Conservation (phyloP, 257 asterid genomes). For the Solanum lignicaule region DNA sequence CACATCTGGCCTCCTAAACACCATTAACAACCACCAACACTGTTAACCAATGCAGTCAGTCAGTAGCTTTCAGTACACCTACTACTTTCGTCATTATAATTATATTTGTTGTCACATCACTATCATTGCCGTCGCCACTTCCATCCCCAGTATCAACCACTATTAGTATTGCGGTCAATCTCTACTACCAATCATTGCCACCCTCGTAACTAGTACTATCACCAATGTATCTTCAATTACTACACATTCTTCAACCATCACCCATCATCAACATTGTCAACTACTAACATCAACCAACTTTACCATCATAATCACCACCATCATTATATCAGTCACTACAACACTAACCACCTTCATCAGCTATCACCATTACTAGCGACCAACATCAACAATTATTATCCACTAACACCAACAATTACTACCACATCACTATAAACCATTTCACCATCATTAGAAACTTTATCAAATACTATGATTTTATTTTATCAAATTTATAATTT, state of each 20-base stretch:
- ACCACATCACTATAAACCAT: too few relatives aligned
- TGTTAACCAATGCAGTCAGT: accelerated
- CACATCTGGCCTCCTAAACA: not conserved
- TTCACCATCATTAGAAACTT: too few relatives aligned
- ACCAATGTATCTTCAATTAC: not conserved
- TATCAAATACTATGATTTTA: not conserved
- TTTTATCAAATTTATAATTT: too few relatives aligned
- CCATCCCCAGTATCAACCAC: not conserved
- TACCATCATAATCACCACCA: accelerated
- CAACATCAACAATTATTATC: too few relatives aligned
- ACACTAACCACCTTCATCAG: not conserved
- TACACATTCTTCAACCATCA: not conserved
- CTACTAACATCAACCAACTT: not conserved
- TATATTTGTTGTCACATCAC: not conserved
- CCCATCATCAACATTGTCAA: not conserved
- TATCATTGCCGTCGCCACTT: not conserved
- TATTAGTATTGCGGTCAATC: not conserved
- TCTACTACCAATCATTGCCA: not conserved
- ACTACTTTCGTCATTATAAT: not conserved
- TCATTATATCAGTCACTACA: too few relatives aligned
- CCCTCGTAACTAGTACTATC: too few relatives aligned
- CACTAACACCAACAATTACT: too few relatives aligned
- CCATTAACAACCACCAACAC: not conserved
- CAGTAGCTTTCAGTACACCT: not conserved
- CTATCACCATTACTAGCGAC: too few relatives aligned